These are phyloP conservation scores for Phymatotrichopsis omnivora DNA, from an alignment of 2,329 filamentous ascomycete genomes.

Conservation along the genomic window DNA sequence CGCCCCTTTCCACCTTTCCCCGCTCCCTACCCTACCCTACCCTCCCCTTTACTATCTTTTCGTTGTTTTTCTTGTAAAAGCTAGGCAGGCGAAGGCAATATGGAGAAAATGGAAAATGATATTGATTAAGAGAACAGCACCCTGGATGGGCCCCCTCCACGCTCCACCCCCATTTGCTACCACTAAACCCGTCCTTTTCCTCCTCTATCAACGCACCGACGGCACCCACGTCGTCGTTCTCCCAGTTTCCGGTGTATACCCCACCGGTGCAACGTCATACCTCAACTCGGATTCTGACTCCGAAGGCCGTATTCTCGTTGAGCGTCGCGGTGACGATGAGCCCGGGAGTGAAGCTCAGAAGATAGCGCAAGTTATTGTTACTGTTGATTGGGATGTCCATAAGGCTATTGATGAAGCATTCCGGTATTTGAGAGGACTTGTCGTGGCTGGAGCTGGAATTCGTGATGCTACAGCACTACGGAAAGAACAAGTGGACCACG, in stretches of 20 bases:
- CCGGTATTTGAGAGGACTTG: conserved; percentile 5
- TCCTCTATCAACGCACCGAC: conserved; percentile 15
- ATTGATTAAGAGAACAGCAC: conserved; percentile 5
- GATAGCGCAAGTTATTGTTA: conserved; percentile 8
- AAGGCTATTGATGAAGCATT: conserved; percentile 1
- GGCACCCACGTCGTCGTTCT: conserved; percentile 13
- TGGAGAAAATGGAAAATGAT: too few species aligned
- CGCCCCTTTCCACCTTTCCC: background rate
- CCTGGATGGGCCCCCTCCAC: conserved; percentile 25
- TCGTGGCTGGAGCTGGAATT: background rate
- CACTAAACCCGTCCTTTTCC: conserved; percentile 10
- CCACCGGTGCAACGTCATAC: conserved; percentile 10
- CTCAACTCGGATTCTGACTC: conserved; percentile 7
- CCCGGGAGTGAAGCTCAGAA: conserved; percentile 1
- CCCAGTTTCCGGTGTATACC: conserved; percentile 14
- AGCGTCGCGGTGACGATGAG: conserved; percentile 8
- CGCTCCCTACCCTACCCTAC: background rate
- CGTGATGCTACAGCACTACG: background rate
- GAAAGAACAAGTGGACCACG: too few species aligned
- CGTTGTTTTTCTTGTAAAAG: too few species aligned
- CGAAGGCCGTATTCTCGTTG: conserved; percentile 9
- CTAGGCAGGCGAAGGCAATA: too few species aligned
- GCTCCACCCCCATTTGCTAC: conserved; percentile 8
- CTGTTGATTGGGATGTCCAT: conserved; percentile 3
- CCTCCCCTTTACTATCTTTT: too few species aligned